phyloP scores from a whole-genome alignment of 805 yeast genomes.

The Starmerella vaccinii region DNA sequence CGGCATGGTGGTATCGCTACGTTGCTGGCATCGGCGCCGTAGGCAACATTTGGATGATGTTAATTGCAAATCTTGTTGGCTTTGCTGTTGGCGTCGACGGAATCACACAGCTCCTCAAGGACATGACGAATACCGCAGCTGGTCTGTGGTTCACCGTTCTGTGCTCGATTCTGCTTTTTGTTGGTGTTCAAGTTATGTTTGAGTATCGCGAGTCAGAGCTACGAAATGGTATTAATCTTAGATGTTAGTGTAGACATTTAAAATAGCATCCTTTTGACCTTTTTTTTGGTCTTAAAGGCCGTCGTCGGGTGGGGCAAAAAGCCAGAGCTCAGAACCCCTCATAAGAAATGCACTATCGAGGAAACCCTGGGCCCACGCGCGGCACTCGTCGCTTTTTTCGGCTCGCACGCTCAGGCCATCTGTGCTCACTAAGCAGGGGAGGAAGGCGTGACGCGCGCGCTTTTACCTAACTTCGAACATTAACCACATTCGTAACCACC shows the following conservation, averaged over 20 bases:
- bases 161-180: slow-evolving; percentile 59
- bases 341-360: background rate
- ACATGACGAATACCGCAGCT: slow-evolving; percentile 58
- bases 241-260: slow-evolving; percentile 60
- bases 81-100: slow-evolving; percentile 92
- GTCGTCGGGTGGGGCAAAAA: no score
- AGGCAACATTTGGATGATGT: slow-evolving; percentile 91
- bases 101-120: slow-evolving; percentile 49
- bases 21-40: slow-evolving; percentile 83
- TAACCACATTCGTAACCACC: background rate
- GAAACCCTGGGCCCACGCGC: background rate
- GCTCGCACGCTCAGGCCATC: no score
- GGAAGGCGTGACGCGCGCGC: slow-evolving; percentile 3
- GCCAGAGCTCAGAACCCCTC: no score
- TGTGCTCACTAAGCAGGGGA: slow-evolving; percentile 3
- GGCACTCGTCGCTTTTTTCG: background rate
- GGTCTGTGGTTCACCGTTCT: slow-evolving; percentile 54
- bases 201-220: slow-evolving; percentile 80
- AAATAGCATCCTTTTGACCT: no score
- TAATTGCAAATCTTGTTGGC: slow-evolving; percentile 90
- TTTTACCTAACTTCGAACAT: background rate
- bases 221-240: slow-evolving; percentile 69
- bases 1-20: slow-evolving; percentile 63
- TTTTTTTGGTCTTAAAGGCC: no score
- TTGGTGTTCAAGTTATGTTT: slow-evolving; percentile 88